These are phyloP conservation scores for Chytridium lagenaria DNA, from an alignment of 371 early-diverging fungal genomes.

Conservation along the genomic window DNA sequence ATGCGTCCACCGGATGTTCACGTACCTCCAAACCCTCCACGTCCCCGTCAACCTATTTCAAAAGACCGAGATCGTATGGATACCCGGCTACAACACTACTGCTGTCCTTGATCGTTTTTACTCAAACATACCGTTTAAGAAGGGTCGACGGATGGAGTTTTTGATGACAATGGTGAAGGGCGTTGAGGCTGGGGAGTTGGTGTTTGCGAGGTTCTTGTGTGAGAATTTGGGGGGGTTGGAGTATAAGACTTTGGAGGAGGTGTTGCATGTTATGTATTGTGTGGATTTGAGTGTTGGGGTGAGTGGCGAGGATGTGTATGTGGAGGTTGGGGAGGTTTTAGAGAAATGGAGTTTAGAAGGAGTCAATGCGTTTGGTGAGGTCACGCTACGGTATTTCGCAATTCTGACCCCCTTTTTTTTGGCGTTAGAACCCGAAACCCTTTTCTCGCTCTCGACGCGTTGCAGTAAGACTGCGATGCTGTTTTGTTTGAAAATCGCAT, in stretches of 20 bases:
- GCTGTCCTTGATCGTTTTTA: constrained; percentile 73
- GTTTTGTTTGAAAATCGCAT: constrained; percentile 61
- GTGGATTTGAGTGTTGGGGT: constrained; percentile 74
- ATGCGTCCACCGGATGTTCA: constrained; percentile 72
- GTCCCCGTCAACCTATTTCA: no score
- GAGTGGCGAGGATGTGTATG: constrained; percentile 64
- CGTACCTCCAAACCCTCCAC: no score
- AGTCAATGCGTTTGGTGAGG: constrained; percentile 22
- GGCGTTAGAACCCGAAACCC: constrained; percentile 33
- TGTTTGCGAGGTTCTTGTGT: constrained; percentile 74
- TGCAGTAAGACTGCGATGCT: constrained; percentile 58
- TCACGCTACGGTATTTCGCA: background rate
- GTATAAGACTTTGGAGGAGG: constrained; percentile 79
- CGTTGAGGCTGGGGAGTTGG: constrained; percentile 50
- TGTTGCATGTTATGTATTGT: constrained; percentile 70
- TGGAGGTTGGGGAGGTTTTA: constrained; percentile 25
- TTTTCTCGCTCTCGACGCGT: background rate
- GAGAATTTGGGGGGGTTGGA: constrained; percentile 80
- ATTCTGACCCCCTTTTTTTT: constrained; percentile 2
- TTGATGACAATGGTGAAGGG: constrained; percentile 69
- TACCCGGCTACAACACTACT: constrained; percentile 51
- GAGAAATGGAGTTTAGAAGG: constrained; percentile 22
- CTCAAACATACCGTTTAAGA: constrained; percentile 69
- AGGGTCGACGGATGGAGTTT: constrained; percentile 74
- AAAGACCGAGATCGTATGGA: no score